phyloP scores from a whole-genome alignment of 2,329 filamentous ascomycete genomes.

The Graphilbum sp. region DNA sequence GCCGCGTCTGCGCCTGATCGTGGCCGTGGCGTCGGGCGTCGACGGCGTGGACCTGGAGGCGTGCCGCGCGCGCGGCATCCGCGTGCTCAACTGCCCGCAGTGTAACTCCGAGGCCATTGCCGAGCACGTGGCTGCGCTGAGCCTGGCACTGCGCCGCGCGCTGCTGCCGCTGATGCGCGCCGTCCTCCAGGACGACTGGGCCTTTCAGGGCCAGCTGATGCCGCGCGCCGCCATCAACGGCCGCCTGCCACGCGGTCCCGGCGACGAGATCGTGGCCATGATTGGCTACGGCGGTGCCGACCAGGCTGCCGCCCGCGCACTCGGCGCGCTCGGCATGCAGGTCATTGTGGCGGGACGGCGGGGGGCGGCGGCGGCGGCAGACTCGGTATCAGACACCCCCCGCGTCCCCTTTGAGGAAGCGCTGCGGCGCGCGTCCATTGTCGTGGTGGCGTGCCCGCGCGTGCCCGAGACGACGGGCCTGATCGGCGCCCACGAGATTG shows the following conservation, averaged over 20 bases:
- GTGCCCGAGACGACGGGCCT: conserved; percentile 13
- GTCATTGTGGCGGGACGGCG: conserved; percentile 11
- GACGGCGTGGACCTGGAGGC: conserved; percentile 13
- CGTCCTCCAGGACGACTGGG: conserved; percentile 11
- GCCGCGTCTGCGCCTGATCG: conserved; percentile 16
- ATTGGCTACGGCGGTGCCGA: conserved; percentile 20
- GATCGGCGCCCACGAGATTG: conserved; percentile 10
- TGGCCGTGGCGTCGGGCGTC: conserved; percentile 14
- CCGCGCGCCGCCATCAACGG: conserved; percentile 5
- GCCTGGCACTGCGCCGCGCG: conserved; percentile 17
- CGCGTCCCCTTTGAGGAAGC: conserved; percentile 8
- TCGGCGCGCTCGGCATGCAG: conserved; percentile 16
- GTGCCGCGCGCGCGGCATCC: conserved; percentile 12
- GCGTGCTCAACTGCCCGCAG: conserved; percentile 16
- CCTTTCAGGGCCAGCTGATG: conserved; percentile 10
- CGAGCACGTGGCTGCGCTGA: conserved; percentile 14
- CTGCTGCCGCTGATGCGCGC: conserved; percentile 16
- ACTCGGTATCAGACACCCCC: not conserved
- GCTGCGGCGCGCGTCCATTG: conserved; percentile 13
- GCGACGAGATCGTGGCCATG: conserved; percentile 14
- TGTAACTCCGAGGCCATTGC: conserved; percentile 14
- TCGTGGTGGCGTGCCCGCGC: conserved; percentile 19
- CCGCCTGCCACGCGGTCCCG: conserved; percentile 8
- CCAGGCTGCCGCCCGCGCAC: conserved; percentile 14
- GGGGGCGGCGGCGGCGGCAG: not conserved